Percentiles rank a stretch among this genome's conserved stretches.
Conservation (phyloP, 257 asterid genomes). For the Forsythia viridissima region DNA sequence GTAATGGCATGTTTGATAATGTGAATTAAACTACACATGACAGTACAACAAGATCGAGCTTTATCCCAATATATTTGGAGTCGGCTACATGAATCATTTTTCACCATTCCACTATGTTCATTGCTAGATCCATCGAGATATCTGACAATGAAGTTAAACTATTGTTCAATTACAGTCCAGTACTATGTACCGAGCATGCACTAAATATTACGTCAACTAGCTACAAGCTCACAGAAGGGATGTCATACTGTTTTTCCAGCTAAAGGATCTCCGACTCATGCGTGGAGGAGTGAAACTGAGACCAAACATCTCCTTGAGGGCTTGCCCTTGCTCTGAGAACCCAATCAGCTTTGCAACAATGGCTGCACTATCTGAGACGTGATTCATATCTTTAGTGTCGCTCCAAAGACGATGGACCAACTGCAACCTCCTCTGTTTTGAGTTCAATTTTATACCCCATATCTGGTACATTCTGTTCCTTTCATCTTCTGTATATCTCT, state of each 20-base stretch:
- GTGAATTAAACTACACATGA: too few relatives aligned
- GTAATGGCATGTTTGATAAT: too few relatives aligned
- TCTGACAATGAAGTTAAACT: too few relatives aligned
- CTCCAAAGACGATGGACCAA: constrained; percentile 42
- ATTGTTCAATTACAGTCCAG: too few relatives aligned
- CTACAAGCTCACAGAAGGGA: constrained; percentile 31
- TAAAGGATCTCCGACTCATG: constrained; percentile 41
- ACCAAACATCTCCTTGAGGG: constrained; percentile 58
- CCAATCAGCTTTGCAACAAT: constrained; percentile 50
- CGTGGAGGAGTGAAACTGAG: constrained; percentile 52
- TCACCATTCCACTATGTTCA: too few relatives aligned
- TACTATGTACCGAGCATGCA: background rate
- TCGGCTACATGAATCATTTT: too few relatives aligned
- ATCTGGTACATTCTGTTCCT: constrained; percentile 37
- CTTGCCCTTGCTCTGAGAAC: constrained; percentile 43
- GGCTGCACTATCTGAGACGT: constrained; percentile 44
- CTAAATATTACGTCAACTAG: background rate
- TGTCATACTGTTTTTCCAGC: constrained; percentile 46
- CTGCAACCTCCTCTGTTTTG: constrained; percentile 43
- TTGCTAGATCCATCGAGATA: too few relatives aligned
- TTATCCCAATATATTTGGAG: too few relatives aligned
- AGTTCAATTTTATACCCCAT: constrained; percentile 49
- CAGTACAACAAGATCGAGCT: too few relatives aligned
- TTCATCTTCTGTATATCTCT: constrained; percentile 36
- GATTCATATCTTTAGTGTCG: constrained; percentile 31